Percentiles rank a stretch among this genome's conserved stretches.
Conservation (phyloP, 768 basidiomycete species). For the Tulasnella sp. region DNA sequence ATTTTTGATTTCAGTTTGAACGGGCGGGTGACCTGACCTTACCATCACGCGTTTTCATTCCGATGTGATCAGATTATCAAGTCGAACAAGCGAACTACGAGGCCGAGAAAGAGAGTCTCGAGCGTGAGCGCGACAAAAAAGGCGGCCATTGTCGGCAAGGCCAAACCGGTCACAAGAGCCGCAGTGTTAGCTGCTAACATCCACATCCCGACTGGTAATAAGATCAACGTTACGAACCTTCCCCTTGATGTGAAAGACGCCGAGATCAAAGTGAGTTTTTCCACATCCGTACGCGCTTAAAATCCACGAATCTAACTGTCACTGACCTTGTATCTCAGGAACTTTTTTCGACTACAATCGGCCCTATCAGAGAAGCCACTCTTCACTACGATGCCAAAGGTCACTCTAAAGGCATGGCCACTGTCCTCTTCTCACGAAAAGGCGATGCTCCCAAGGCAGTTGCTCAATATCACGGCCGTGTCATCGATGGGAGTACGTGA, state of each 20-base stretch:
- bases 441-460: conserved; percentile 90
- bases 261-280: conserved; percentile 70
- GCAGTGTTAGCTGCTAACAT: conserved; percentile 28
- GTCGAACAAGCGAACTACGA: not conserved
- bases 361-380: conserved; percentile 70
- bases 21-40: not conserved
- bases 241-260: conserved; percentile 86
- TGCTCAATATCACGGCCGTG: conserved; percentile 91
- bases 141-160: conserved; percentile 23
- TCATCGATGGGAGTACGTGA: conserved; percentile 99
- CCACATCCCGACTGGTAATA: conserved; percentile 42
- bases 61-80: conserved; percentile 7
- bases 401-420: conserved; percentile 82
- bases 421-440: conserved; percentile 71
- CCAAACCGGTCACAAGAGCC: conserved; percentile 23
- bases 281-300: not conserved
- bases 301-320: not conserved
- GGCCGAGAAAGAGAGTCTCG: conserved; percentile 15
- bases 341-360: conserved; percentile 83
- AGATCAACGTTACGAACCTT: conserved; percentile 93
- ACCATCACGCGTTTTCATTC: not conserved
- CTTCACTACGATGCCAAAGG: conserved; percentile 78
- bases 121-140: conserved; percentile 30
- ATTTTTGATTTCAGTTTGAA: not conserved
- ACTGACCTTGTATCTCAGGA: conserved; percentile 44